phyloP scores from a whole-genome alignment of 2,329 filamentous ascomycete genomes.

The Hymenoscyphus occultus region DNA sequence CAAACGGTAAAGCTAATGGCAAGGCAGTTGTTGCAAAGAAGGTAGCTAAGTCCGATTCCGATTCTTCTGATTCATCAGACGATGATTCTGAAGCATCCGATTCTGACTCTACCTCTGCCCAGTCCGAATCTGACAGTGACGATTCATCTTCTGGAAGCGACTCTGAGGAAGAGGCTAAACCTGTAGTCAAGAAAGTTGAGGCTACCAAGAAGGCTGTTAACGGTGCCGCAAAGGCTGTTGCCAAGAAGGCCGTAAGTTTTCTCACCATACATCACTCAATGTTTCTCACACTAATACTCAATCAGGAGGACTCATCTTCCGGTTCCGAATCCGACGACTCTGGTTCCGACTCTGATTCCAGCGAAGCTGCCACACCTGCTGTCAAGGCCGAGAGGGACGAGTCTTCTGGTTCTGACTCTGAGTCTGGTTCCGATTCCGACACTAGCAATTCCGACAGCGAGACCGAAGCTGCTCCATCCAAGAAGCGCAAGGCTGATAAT shows the following conservation, averaged over 20 bases:
- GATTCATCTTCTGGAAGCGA: constrained; percentile 26
- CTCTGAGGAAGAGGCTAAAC: constrained; percentile 31
- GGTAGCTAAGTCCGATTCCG: constrained; percentile 38
- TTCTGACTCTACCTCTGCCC: constrained; percentile 28
- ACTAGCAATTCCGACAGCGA: constrained; percentile 30
- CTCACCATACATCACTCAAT: background rate
- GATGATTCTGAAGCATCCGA: constrained; percentile 36
- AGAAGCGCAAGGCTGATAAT: constrained; percentile 59
- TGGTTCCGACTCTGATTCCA: constrained; percentile 22
- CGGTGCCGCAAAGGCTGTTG: constrained; percentile 31
- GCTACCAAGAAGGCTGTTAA: constrained; percentile 32
- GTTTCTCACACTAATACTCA: background rate
- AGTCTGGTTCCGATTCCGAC: constrained; percentile 27
- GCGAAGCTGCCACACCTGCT: constrained; percentile 16
- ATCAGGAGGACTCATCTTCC: constrained; percentile 6
- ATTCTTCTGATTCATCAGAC: constrained; percentile 34
- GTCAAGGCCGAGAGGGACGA: constrained; percentile 8
- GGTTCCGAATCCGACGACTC: constrained; percentile 22
- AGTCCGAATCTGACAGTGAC: constrained; percentile 33
- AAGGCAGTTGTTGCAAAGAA: constrained; percentile 36
- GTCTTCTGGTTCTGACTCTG: constrained; percentile 18
- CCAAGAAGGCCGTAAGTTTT: constrained; percentile 34
- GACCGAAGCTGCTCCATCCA: constrained; percentile 41
- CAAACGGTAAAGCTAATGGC: constrained; percentile 40
- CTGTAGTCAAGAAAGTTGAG: constrained; percentile 28